Base-by-base conservation (phyloP, 352 stramenopile species). In the Phytophthora boehmeriae region DNA sequence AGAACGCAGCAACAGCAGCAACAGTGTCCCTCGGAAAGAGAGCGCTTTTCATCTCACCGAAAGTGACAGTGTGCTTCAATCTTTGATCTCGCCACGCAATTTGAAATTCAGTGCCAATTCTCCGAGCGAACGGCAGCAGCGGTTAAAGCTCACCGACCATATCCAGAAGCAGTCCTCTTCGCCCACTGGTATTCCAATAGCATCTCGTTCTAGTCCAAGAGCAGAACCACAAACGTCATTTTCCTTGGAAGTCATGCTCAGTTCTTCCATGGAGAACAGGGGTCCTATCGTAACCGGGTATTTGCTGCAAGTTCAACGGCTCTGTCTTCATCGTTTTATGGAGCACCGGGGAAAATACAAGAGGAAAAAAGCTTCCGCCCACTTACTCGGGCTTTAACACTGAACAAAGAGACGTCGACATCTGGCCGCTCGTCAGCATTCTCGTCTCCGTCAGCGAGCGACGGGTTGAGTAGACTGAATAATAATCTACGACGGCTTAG, bases 61-160 rank as follows among this genome's bases (percentile, higher is more conserved):
- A 38, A 78, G 66, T 23, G 67, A 46, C 23, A 81, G 63, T 32
- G 57, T 81, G 27, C 28, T 76, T 8, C 67, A 81, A 11, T 78
- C 73, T 2, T 49, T 86, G 16, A 43, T 80, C 9, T 83, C 73
- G 11, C 76, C 76, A 8, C 65, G 70, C 17, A 75, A 70, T 13
- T 32, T 65, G 5, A 71, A 78, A 8, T 25, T 56, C 8, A 54
- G 42, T 3, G 51, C 46, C 39, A 49, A 22, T 17, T 63, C 56
- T 2, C 48, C 25, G 5, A 63, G 46, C 63, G 47, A 59, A 17
- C 10, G 42, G 4, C n/a, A 52, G 4, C n/a, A 52, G 22, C 53
- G 49, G 28, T 17, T 25, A 3, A 10, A 35, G 11, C n/a, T 23
- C 27, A 13, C 39, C 20, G 61, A 71, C 10, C 32, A 42, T 27